A percentile compares a stretch with the other conserved stretches of the same genome.
Evolutionary conservation across 2,329 filamentous ascomycete genomes (phyloP).

Genomic region (Xylaria sp.): DNA sequence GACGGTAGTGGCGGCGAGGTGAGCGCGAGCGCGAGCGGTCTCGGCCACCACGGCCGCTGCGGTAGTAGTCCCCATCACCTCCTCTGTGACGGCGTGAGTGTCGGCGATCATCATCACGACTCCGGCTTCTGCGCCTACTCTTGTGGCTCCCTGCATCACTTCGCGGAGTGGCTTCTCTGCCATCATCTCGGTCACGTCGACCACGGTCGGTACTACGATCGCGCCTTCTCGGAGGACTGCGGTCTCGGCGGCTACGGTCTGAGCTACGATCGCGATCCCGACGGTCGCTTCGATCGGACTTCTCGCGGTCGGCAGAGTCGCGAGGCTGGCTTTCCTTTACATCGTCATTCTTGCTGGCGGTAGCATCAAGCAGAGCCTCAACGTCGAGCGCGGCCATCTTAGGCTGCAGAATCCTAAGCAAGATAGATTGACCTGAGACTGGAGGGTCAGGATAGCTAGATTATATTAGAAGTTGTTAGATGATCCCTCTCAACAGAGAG

Average conservation of each 20-base stretch:
- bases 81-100: constrained; percentile 78
- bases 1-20: constrained; percentile 69
- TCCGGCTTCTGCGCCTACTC: constrained; percentile 83
- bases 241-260: constrained; percentile 67
- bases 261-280: constrained; percentile 57
- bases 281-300: constrained; percentile 63
- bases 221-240: constrained; percentile 59
- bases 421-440: constrained; percentile 15
- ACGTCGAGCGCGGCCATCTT: constrained; percentile 73
- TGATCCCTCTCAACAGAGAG: neutral
- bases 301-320: constrained; percentile 69
- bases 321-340: constrained; percentile 60
- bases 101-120: constrained; percentile 79
- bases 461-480: neutral
- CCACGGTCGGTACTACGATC: constrained; percentile 68
- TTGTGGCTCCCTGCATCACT: constrained; percentile 84
- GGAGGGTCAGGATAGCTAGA: neutral
- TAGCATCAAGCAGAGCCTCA: constrained; percentile 89
- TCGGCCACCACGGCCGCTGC: constrained; percentile 66
- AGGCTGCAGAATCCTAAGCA: constrained; percentile 21
- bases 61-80: constrained; percentile 76
- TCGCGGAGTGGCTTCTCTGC: constrained; percentile 73
- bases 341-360: constrained; percentile 69
- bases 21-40: constrained; percentile 78
- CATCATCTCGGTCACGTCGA: constrained; percentile 64